These are phyloP conservation scores for Groenewaldozyma auringiensis DNA, from an alignment of 1,139 yeast species.

Conservation along the genomic window DNA sequence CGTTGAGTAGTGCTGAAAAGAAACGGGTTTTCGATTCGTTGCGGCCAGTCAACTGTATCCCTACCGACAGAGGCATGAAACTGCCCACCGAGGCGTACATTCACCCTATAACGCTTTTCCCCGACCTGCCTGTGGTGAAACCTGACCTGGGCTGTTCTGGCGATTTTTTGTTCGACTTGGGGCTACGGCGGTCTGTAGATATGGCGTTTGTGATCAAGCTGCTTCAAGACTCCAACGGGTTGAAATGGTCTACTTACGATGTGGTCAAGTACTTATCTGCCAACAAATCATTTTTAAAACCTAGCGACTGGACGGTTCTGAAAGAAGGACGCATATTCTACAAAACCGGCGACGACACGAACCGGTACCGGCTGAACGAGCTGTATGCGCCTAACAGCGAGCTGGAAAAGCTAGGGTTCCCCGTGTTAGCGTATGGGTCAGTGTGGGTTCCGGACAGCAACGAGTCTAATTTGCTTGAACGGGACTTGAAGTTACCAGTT, in stretches of 20 bases:
- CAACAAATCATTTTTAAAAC: slow-evolving; percentile 23
- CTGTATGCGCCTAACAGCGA: slow-evolving; percentile 30
- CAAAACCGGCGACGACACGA: slow-evolving; percentile 12
- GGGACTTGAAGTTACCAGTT: slow-evolving; percentile 26
- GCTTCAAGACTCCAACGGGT: slow-evolving; percentile 17
- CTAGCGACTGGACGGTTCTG: slow-evolving; percentile 29
- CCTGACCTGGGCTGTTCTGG: slow-evolving; percentile 22
- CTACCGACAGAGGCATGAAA: slow-evolving; percentile 35
- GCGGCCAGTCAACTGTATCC: slow-evolving; percentile 27
- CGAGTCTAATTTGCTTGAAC: slow-evolving; percentile 27
- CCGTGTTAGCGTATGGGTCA: slow-evolving; percentile 18
- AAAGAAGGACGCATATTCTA: slow-evolving; percentile 27
- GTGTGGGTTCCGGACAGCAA: slow-evolving; percentile 23
- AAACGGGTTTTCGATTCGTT: slow-evolving; percentile 17
- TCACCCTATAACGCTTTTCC: slow-evolving; percentile 31
- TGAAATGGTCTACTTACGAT: slow-evolving; percentile 33
- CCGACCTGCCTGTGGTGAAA: slow-evolving; percentile 32
- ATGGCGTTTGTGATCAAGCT: slow-evolving; percentile 33
- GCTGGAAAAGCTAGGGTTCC: slow-evolving; percentile 26
- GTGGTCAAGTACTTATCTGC: slow-evolving; percentile 31
- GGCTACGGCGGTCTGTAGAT: slow-evolving; percentile 36
- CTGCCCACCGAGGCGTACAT: slow-evolving; percentile 32
- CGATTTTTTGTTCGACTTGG: slow-evolving; percentile 28
- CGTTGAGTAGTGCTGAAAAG: slow-evolving; percentile 11
- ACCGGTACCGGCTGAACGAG: slow-evolving; percentile 18